phyloP scores from a whole-genome alignment of 345 rosid species.

The Punica granatum region DNA sequence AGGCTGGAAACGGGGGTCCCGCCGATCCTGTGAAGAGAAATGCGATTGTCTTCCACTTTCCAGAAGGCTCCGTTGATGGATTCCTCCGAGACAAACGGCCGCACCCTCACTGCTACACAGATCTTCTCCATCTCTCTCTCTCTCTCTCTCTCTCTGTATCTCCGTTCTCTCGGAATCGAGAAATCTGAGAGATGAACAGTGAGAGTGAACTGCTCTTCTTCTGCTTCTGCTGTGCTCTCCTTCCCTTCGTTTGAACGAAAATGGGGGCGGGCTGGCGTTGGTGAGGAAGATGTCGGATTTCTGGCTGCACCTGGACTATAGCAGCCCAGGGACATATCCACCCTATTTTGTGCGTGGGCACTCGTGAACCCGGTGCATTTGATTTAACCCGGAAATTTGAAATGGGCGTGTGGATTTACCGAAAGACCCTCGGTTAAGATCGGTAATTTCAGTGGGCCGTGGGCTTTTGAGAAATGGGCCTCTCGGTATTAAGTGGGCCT shows the following conservation, averaged over 20 bases:
- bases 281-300: too few species aligned
- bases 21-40: conserved; percentile 64
- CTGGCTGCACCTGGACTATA: too few species aligned
- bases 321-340: too few species aligned
- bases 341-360: not conserved
- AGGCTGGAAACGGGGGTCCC: conserved; percentile 60
- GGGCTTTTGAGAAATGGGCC: not conserved
- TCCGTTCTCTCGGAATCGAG: not conserved
- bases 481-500: not conserved
- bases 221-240: not conserved
- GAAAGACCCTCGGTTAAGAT: not conserved
- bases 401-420: not conserved
- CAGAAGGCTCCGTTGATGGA: conserved; percentile 32
- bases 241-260: not conserved
- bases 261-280: too few species aligned
- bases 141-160: not conserved
- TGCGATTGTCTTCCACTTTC: conserved; percentile 60
- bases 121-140: conserved; percentile 64
- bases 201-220: not conserved
- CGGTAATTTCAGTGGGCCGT: not conserved
- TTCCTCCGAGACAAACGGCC: conserved; percentile 47
- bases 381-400: not conserved
- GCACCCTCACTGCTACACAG: conserved; percentile 80
- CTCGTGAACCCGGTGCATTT: not conserved
- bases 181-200: conserved; percentile 1